Evolutionary conservation across 2,329 filamentous ascomycete genomes (phyloP), one percentile per base, ranked within the genome.

Genomic region (Paraconiothyrium brasiliense): DNA sequence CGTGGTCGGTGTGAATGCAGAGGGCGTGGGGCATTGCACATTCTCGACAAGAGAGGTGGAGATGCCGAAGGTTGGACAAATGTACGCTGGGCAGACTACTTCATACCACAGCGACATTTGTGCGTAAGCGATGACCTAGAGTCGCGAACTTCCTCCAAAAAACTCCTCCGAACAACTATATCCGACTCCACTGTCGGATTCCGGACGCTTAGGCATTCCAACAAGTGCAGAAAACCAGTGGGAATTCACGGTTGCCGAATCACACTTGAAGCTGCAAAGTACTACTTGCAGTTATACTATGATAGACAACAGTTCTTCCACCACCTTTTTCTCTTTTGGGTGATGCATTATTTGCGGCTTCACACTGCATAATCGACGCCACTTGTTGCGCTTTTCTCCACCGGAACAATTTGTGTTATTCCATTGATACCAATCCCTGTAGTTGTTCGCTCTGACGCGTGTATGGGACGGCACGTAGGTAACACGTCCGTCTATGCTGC

Each of bases 1-100:
- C 3, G 57, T 61, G 11, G 56, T 59, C 30, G 59, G 54, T 1
- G 32, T 39, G 6, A 48, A 54, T 14, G 50, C 35, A 9, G 54
- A 65, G 16, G 59, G 56, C 5, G 20, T 64, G 10, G 61, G 61
- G 1, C 63, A 67, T 55, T 65, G 63, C 47, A 34, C 58, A 16
- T 60, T 60, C 37, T 57, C 58, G 27, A 52, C 41, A 16, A 57
- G 27, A n/a, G 66, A 1, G 13, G 58, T 60, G 13, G 37, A 57
- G 24, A 39, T 51, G 52, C 54, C 54, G 10, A 51, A 52, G 44
- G 43, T 35, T 30, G 58, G 58, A 14, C 35, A 46, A 14, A n/a
- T 46, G 46, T 60, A 60, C 32, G 58, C 58, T 44, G 57, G 57
- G 24, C 6, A 14, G 14, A 46, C n/a, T 51, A 16, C 37, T 20